A percentile compares a stretch with the other conserved stretches of the same genome.
These are phyloP conservation scores for Amphicarpaea edgeworthii DNA, from an alignment of 306 rosid genomes.

Conservation along the genomic window DNA sequence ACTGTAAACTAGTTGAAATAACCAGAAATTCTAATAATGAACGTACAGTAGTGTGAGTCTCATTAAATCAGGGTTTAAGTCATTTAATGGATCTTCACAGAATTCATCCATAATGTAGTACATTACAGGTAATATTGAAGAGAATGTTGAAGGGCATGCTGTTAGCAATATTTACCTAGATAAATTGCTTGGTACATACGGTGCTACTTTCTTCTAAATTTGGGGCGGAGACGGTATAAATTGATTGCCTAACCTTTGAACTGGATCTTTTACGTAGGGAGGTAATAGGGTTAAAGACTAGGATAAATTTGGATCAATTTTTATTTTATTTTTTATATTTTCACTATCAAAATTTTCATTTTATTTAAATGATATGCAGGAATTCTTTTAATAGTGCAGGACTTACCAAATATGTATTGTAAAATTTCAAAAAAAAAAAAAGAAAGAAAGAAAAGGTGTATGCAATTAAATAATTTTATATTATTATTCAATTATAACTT, in stretches of 20 bases:
- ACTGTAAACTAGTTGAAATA: slow-evolving; percentile 14
- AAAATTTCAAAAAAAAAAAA: not conserved
- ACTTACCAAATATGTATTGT: not conserved
- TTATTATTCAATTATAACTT: too few species aligned
- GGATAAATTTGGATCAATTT: not conserved
- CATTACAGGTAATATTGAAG: not conserved
- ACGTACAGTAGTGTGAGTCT: not conserved
- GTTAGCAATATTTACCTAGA: not conserved
- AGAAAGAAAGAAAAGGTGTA: too few species aligned
- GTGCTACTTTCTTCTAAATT: not conserved
- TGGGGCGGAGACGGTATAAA: not conserved
- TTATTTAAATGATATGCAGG: not conserved
- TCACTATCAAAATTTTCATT: not conserved
- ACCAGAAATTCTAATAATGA: not conserved
- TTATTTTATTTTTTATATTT: not conserved
- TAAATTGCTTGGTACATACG: not conserved
- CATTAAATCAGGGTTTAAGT: not conserved
- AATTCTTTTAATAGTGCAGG: not conserved
- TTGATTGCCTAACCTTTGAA: not conserved
- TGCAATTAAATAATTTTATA: too few species aligned
- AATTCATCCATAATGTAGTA: not conserved
- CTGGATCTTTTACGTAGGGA: not conserved
- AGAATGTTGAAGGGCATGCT: not conserved
- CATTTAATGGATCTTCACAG: not conserved
- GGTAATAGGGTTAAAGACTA: not conserved